Conservation (phyloP, 331 rosid genomes). For the Acacia concinna region DNA sequence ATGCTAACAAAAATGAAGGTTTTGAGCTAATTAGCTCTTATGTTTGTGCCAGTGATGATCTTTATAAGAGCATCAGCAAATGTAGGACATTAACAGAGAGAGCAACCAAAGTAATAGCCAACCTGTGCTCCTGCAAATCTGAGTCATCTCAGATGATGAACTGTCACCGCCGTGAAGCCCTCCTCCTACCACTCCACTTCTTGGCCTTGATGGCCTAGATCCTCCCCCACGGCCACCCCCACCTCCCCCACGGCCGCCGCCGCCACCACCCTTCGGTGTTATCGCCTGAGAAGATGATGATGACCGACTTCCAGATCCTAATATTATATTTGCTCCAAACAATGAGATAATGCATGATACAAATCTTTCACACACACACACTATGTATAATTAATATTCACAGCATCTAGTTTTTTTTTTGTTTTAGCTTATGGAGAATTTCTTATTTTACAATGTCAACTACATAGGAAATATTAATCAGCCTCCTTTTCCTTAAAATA, state of each 20-base stretch:
- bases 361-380: background rate
- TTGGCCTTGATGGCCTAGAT: background rate
- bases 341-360: background rate
- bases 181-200: background rate
- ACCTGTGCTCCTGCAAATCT: background rate
- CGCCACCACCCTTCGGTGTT: background rate
- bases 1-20: background rate
- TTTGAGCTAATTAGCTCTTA: background rate
- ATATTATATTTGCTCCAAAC: background rate
- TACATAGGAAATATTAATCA: no score
- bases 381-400: no score
- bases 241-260: background rate
- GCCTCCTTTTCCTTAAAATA: no score
- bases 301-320: background rate
- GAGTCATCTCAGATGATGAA: background rate
- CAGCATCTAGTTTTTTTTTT: no score
- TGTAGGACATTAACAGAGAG: background rate
- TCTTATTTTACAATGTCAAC: no score
- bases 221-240: background rate
- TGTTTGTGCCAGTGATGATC: background rate
- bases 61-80: background rate
- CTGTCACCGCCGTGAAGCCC: no score
- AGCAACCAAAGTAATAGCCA: background rate
- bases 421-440: no score
- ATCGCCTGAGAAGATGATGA: background rate